A percentile compares a stretch with the other conserved stretches of the same genome.
Evolutionary conservation across 495 filamentous ascomycete species (phyloP).

Genomic region (Friedmanniomyces endolithicus): DNA sequence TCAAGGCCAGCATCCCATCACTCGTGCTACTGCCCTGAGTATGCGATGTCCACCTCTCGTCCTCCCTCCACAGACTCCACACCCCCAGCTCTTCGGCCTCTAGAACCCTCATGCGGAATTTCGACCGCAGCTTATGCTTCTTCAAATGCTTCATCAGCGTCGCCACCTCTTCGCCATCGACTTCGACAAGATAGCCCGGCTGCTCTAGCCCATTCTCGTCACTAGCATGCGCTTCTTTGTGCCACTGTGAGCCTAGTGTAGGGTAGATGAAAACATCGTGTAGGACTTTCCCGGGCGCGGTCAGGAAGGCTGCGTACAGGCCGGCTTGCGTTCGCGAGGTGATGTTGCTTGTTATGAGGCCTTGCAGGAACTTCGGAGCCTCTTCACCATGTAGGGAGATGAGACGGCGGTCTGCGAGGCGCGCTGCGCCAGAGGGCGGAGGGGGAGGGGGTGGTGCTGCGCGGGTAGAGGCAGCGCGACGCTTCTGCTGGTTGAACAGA

Average conservation of each 20-base stretch:
- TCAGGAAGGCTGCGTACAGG: constrained; percentile 74
- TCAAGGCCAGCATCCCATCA: constrained; percentile 4
- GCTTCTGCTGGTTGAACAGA: not conserved
- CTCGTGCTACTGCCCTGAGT: not conserved
- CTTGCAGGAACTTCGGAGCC: constrained; percentile 73
- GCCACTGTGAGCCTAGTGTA: constrained; percentile 11
- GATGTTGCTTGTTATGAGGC: constrained; percentile 69
- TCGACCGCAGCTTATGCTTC: constrained; percentile 71
- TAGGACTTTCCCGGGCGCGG: constrained; percentile 67
- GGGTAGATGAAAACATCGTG: constrained; percentile 87
- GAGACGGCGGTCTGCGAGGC: constrained; percentile 58
- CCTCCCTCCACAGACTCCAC: constrained; percentile 54
- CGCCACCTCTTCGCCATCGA: constrained; percentile 53
- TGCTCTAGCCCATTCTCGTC: constrained; percentile 25
- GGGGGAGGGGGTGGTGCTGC: constrained; percentile 19
- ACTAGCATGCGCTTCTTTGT: constrained; percentile 13
- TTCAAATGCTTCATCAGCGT: constrained; percentile 56
- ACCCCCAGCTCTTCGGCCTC: constrained; percentile 48
- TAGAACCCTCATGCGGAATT: constrained; percentile 54
- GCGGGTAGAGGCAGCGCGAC: not conserved
- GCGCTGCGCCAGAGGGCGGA: constrained; percentile 37
- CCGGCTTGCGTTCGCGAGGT: constrained; percentile 32
- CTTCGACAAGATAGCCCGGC: constrained; percentile 65
- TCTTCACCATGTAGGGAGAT: constrained; percentile 69
- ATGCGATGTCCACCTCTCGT: constrained; percentile 26